phyloP scores from a whole-genome alignment of 306 rosid species.

The Argentina anserina region DNA sequence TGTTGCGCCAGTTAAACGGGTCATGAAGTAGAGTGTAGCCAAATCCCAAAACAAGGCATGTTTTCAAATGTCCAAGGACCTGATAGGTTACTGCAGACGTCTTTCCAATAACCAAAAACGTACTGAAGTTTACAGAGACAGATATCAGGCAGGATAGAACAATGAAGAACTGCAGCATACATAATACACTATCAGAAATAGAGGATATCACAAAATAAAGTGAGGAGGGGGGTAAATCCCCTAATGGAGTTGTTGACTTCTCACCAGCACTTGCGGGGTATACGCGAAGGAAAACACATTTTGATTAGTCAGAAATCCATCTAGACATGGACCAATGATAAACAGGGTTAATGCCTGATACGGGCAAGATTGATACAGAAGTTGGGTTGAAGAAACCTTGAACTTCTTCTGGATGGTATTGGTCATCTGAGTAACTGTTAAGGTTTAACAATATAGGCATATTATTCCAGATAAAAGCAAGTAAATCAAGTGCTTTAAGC shows the following conservation, averaged over 20 bases:
- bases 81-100: slow-evolving; percentile 98
- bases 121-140: slow-evolving; percentile 93
- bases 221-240: background rate
- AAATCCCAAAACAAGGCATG: slow-evolving; percentile 87
- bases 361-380: slow-evolving; percentile 89
- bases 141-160: slow-evolving; percentile 87
- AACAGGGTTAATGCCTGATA: slow-evolving; percentile 82
- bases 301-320: slow-evolving; percentile 65
- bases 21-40: slow-evolving; percentile 83
- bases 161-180: slow-evolving; percentile 67
- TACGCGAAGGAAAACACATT: slow-evolving; percentile 86
- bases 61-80: slow-evolving; percentile 95
- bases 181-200: slow-evolving; percentile 3
- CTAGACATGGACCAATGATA: slow-evolving; percentile 81
- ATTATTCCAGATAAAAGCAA: background rate
- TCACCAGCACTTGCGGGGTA: slow-evolving; percentile 87
- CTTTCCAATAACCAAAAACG: slow-evolving; percentile 94
- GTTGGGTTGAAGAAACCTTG: slow-evolving; percentile 97
- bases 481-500: background rate
- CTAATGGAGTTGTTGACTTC: slow-evolving; percentile 22
- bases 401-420: slow-evolving; percentile 95
- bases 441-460: slow-evolving; percentile 27
- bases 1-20: slow-evolving; percentile 94
- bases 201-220: slow-evolving; percentile 9
- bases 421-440: slow-evolving; percentile 81